A percentile compares a stretch with the other conserved stretches of the same genome.
Evolutionary conservation across 495 filamentous ascomycete species (phyloP).

Genomic region (Hypoxylon lienhwacheense): DNA sequence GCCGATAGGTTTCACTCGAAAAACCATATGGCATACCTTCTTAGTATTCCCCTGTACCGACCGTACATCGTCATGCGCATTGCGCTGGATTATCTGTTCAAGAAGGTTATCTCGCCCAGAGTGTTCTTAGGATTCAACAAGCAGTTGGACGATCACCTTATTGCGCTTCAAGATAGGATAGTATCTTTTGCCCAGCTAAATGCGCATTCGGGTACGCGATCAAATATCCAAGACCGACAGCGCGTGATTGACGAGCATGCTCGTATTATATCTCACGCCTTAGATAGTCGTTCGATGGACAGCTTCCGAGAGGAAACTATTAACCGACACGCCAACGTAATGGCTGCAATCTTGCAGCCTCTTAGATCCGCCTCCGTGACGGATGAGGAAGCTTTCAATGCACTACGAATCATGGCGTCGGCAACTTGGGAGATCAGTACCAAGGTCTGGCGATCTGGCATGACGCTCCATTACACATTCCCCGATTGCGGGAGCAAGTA

Average conservation of each 20-base stretch:
- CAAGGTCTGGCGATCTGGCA: slow-evolving; percentile 39
- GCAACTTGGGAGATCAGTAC: slow-evolving; percentile 37
- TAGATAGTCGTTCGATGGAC: background rate
- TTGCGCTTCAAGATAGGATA: slow-evolving; percentile 12
- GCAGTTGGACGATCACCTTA: slow-evolving; percentile 7
- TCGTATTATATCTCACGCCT: slow-evolving; percentile 13
- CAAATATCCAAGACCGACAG: slow-evolving; percentile 15
- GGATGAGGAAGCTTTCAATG: slow-evolving; percentile 8
- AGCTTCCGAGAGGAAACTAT: slow-evolving; percentile 19
- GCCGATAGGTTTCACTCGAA: background rate
- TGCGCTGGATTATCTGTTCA: slow-evolving; percentile 16
- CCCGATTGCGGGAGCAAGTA: slow-evolving; percentile 38
- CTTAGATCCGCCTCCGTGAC: slow-evolving; percentile 11
- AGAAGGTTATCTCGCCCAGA: slow-evolving; percentile 22
- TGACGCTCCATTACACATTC: slow-evolving; percentile 42
- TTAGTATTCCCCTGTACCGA: slow-evolving; percentile 3
- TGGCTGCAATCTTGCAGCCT: slow-evolving; percentile 27
- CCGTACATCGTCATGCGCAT: slow-evolving; percentile 20
- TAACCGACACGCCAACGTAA: slow-evolving; percentile 22
- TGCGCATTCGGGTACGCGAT: background rate
- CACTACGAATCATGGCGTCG: slow-evolving; percentile 25
- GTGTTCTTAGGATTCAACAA: slow-evolving; percentile 17
- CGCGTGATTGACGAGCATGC: slow-evolving; percentile 33
- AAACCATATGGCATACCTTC: slow-evolving; percentile 8
- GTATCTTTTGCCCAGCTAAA: background rate